Base-by-base conservation (phyloP, 345 rosid species). In the Syzygium aqueum region DNA sequence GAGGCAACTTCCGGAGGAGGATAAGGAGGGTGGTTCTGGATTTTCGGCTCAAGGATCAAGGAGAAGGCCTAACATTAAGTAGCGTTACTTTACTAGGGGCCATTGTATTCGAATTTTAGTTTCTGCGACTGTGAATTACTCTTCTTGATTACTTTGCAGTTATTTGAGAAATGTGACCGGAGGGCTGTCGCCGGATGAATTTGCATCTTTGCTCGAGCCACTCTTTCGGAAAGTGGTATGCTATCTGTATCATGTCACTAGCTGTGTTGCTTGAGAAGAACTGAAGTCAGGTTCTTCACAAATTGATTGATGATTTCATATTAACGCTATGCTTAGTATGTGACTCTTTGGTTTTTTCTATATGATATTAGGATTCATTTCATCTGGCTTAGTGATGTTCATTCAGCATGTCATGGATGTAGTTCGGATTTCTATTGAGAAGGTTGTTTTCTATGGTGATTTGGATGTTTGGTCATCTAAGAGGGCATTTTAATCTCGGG, bases 201-300 rank as follows among this genome's bases (percentile, higher is more conserved):
- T 87, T 33, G 85, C 80, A 33, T 56, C 88, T 23, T 46, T 53
- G 43, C 87, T 92, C 28, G 92, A 92, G 87, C 92, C 93, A 37
- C 86, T 87, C 22, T 28, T 92, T 17, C 89, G 92, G 43, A 4
- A 37, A 40, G 88, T 90, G 88, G 93, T 92, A 87, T 19, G 90
- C 52, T 59, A 25, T 51, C 4, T 21, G 12, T 49, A 51, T 87
- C 21, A 11, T 37, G 37, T 46, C 33, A 53, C 49, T n/a, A 8
- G 80, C 11, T 9, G 27, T 19, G 80, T 73, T 73, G 49, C 25
- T 73, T 73, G 25, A 33, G 23, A 37, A 73, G 25, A 73, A 19
- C 80, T 37, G 25, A 33, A 33, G 80, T 37, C 49, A 19, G 80
- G 49, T 73, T 73, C 80, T 73, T 73, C 80, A 33, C 14, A 33